Evolutionary conservation across 495 filamentous ascomycete species (phyloP), one percentile per base, ranked within the genome.

Genomic region (Daldinia bambusicola): DNA sequence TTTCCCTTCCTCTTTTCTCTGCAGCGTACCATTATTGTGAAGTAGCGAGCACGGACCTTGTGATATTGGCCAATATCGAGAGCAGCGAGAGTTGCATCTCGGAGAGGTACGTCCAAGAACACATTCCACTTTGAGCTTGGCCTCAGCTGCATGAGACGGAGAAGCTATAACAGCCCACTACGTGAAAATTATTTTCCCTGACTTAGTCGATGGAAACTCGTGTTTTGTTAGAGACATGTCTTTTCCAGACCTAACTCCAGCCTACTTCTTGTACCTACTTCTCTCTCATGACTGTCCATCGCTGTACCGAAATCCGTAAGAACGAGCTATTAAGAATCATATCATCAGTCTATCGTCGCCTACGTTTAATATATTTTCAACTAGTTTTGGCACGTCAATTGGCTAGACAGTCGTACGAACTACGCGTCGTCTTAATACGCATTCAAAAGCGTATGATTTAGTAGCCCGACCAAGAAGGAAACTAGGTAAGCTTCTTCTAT

Each of bases 51-150:
- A 59, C 57, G 40, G 61, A 34, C 50, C n/a, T 61, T 48, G 55
- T 65, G 60, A 65, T 65, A 53, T 68, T 55, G 30, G 41, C 38
- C 36, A 66, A 62, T 65, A 52, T 43, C 40, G 48, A 50, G 55
- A 50, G 26, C 50, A 65, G 53, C 53, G 43, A 51, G 66, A 66
- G 61, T 52, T 69, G 62, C 70, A 69, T 61, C 61, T 69, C n/a
- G 31, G 55, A 65, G 66, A 73, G 50, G 61, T 50, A 73, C 66
- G 65, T 66, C 61, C 56, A 69, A 58, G 18, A 65, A 68, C 70
- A 72, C 70, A 72, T 72, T 72, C 70, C 70, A 61, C 55, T 72
- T 72, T 68, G 16, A 69, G 61, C 57, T n/a, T 69, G 61, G 65
- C 34, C 18, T 62, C 14, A 48, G 55, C 55, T 53, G 65, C 61